Percentiles rank a stretch among this genome's conserved stretches.
Evolutionary conservation across 257 asterid genomes (phyloP).

Genomic region (Nicotiana knightiana): DNA sequence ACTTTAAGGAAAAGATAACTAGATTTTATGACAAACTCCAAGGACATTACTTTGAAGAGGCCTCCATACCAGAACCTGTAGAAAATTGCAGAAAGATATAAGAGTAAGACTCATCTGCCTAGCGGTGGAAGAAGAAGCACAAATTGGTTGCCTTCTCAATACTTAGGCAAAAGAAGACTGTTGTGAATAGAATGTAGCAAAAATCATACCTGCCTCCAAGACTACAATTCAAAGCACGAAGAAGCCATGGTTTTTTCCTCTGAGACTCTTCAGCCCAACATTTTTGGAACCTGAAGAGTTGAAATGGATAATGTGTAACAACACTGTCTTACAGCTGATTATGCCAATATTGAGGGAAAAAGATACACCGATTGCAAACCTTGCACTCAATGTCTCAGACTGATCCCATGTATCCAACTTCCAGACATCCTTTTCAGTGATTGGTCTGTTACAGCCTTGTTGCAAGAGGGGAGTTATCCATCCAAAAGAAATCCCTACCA

Average conservation of each 20-base stretch:
- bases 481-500: slow-evolving; percentile 53
- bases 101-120: neutral
- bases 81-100: slow-evolving; percentile 9
- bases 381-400: slow-evolving; percentile 48
- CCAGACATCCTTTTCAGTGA: slow-evolving; percentile 82
- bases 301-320: neutral
- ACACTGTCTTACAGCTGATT: neutral
- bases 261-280: slow-evolving; percentile 68
- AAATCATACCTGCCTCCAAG: slow-evolving; percentile 62
- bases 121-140: neutral
- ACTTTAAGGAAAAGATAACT: neutral
- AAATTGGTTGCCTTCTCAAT: neutral
- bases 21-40: slow-evolving; percentile 1
- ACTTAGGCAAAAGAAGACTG: neutral
- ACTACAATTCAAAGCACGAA: slow-evolving; percentile 68
- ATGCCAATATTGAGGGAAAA: neutral
- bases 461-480: slow-evolving; percentile 93
- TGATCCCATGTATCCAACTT: slow-evolving; percentile 84
- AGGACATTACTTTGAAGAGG: slow-evolving; percentile 60
- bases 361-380: neutral
- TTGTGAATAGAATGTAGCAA: neutral
- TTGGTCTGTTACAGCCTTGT: slow-evolving; percentile 68
- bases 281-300: slow-evolving; percentile 50
- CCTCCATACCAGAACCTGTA: slow-evolving; percentile 95
- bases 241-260: slow-evolving; percentile 74